These are phyloP conservation scores for Aspergillus transmontanensis DNA, from an alignment of 2,329 filamentous ascomycete genomes.

Conservation along the genomic window DNA sequence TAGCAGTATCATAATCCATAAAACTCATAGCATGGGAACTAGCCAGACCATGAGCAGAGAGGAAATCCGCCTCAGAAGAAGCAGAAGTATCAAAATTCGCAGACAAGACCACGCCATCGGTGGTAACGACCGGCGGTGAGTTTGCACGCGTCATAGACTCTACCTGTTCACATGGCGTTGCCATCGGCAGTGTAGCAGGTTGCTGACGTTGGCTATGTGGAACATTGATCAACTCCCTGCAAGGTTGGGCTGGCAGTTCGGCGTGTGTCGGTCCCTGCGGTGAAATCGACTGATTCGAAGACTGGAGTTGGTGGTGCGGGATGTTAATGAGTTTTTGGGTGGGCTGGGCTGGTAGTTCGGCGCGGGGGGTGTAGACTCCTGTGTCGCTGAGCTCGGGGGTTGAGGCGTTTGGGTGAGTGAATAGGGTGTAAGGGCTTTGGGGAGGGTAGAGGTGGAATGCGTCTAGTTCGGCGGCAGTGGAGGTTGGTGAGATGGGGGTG, in stretches of 20 bases:
- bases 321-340: constrained; percentile 35
- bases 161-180: background rate
- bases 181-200: background rate
- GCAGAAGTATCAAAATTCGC: constrained; percentile 26
- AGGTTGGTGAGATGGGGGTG: background rate
- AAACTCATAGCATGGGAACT: constrained; percentile 28
- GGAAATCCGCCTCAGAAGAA: background rate
- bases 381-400: constrained; percentile 31
- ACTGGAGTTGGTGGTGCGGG: constrained; percentile 17
- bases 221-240: background rate
- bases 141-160: background rate
- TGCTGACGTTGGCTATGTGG: background rate
- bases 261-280: background rate
- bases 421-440: background rate
- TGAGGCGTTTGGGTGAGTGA: background rate
- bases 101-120: constrained; percentile 30
- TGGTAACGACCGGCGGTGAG: constrained; percentile 22
- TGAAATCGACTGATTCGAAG: background rate
- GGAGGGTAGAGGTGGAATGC: background rate
- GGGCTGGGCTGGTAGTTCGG: constrained; percentile 27
- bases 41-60: background rate
- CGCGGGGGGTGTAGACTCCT: constrained; percentile 27
- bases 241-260: background rate
- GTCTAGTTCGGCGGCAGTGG: background rate
- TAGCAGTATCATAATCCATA: constrained; percentile 25